Conservation (phyloP, 495 filamentous ascomycete species). For the Aspergillus wentii region DNA sequence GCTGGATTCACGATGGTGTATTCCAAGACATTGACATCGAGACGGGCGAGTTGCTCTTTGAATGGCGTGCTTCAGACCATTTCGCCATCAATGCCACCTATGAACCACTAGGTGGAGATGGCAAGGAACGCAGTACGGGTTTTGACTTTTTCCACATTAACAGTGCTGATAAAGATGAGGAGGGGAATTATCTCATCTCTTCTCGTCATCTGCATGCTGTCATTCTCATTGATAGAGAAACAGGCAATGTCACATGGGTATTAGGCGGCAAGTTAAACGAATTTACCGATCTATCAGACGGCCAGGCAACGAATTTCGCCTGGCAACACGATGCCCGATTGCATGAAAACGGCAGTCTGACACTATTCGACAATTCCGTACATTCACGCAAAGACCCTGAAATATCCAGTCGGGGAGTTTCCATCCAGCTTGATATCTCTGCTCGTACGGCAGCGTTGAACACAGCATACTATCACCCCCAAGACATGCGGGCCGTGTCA, state of each 20-base stretch:
- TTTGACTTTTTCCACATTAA: slow-evolving; percentile 54
- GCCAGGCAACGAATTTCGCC: slow-evolving; percentile 37
- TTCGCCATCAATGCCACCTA: slow-evolving; percentile 19
- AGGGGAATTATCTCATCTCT: slow-evolving; percentile 50
- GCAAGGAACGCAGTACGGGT: slow-evolving; percentile 13
- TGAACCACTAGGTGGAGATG: slow-evolving; percentile 3
- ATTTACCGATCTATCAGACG: slow-evolving; percentile 39
- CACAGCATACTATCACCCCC: slow-evolving; percentile 24
- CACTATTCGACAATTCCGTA: slow-evolving; percentile 46
- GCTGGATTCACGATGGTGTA: slow-evolving; percentile 28
- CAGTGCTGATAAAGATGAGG: slow-evolving; percentile 44
- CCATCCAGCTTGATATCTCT: slow-evolving; percentile 24
- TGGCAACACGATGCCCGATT: slow-evolving; percentile 54
- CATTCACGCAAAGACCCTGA: slow-evolving; percentile 21
- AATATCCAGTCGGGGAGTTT: slow-evolving; percentile 21
- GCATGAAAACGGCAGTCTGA: slow-evolving; percentile 31
- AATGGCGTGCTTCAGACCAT: slow-evolving; percentile 31
- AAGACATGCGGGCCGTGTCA: slow-evolving; percentile 38
- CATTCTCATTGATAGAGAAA: slow-evolving; percentile 27
- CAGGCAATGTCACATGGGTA: slow-evolving; percentile 36
- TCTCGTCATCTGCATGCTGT: slow-evolving; percentile 42
- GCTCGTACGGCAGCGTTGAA: slow-evolving; percentile 15
- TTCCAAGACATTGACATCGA: slow-evolving; percentile 34
- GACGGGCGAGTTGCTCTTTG: slow-evolving; percentile 28
- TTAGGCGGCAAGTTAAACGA: slow-evolving; percentile 40